Base-by-base conservation (phyloP, 352 stramenopile genomes). In the Phytophthora sansomeana region DNA sequence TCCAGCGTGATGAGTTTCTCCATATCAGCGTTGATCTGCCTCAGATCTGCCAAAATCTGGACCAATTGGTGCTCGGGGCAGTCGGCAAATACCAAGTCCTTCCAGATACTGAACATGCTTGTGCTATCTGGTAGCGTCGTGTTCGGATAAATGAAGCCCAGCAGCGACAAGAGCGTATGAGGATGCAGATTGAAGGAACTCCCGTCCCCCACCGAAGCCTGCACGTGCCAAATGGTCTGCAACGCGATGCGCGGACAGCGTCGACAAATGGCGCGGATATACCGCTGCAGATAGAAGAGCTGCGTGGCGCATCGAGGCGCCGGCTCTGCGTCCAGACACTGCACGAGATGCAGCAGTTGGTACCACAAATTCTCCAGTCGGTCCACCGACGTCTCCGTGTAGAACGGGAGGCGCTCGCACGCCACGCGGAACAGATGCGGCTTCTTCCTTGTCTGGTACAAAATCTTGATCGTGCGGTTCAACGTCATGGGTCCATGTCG, bases 221-320 rank as follows among this genome's bases (percentile, higher is more conserved):
- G 85, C 4, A 89, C 80, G 42, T 92, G 83, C 85, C 85, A 93
- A 72, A 93, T 91, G 0, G 85, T 93, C 58, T 91, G 85, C 36
- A 92, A 61, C 17, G 85, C 85, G 32, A 93, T 92, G 1, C 83
- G 83, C 14, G 83, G 81, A 14, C 79, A 91, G 0, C 85, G 78
- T 5, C 80, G 80, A 21, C 85, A 93, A 46, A 93, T 90, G 8
- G 83, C 85, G 6, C 78, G 78, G 41, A 93, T 83, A 58, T 85
- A 88, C 1, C 85, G 76, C 60, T 85, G 73, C 24, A 93, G 59
- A 36, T 84, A 91, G 36, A 90, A 89, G 1, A 92, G 69, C 42
- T 93, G 83, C 5, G 81, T 55, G 11, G 74, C 69, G 35, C 76
- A 83, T 3, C 59, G 71, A 9, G 69, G 64, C 2, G 81, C 59